phyloP scores from a whole-genome alignment of 305 asterid genomes.

The Fraxinus velutina region DNA sequence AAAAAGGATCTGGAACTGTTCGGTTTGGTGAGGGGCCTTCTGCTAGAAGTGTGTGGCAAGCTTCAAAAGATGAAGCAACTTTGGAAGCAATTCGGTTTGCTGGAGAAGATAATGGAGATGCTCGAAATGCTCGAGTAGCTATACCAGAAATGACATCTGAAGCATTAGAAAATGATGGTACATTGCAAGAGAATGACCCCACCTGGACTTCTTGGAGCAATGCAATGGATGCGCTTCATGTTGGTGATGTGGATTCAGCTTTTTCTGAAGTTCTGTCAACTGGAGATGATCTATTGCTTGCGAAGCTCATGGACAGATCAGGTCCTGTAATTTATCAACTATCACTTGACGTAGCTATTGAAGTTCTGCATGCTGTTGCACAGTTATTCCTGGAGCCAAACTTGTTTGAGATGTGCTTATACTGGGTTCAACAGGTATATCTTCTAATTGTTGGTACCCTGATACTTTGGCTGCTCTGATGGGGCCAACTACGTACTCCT shows the following conservation, averaged over 20 bases:
- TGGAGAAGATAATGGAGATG: slow-evolving; percentile 77
- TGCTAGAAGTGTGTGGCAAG: slow-evolving; percentile 99
- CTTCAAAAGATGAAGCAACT: slow-evolving; percentile 98
- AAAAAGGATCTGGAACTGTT: slow-evolving; percentile 65
- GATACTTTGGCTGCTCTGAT: neutral
- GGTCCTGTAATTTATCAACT: slow-evolving; percentile 90
- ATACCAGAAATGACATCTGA: slow-evolving; percentile 78
- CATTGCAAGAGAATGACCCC: slow-evolving; percentile 71
- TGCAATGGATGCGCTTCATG: slow-evolving; percentile 91
- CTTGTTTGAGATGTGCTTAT: slow-evolving; percentile 69
- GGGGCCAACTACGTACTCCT: neutral
- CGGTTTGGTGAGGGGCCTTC: slow-evolving; percentile 99
- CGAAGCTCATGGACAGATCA: slow-evolving; percentile 88
- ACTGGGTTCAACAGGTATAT: slow-evolving; percentile 94
- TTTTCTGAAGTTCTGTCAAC: slow-evolving; percentile 81
- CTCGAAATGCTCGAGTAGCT: slow-evolving; percentile 71
- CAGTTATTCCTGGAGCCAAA: slow-evolving; percentile 74
- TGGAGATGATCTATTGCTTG: slow-evolving; percentile 83
- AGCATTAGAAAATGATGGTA: slow-evolving; percentile 65
- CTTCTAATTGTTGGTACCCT: slow-evolving; percentile 13
- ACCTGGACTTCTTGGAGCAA: slow-evolving; percentile 86
- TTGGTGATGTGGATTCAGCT: slow-evolving; percentile 79
- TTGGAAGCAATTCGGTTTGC: slow-evolving; percentile 96
- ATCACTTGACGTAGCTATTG: slow-evolving; percentile 71
- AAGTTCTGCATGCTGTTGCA: slow-evolving; percentile 69